These are phyloP conservation scores for Lentinula sp. DNA, from an alignment of 768 basidiomycete species.

Conservation along the genomic window DNA sequence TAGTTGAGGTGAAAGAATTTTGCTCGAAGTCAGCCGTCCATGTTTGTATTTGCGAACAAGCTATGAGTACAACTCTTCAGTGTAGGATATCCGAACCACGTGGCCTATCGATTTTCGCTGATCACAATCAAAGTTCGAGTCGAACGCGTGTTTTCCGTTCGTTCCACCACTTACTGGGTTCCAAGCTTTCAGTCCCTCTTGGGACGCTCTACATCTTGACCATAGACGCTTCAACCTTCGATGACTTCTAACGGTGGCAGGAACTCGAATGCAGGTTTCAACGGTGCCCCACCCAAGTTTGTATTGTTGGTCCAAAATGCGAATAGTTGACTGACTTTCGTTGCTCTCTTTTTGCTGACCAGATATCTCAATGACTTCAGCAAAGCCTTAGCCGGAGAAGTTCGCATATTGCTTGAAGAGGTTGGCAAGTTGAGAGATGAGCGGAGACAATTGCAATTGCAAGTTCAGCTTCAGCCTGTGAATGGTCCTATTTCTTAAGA, in stretches of 20 bases:
- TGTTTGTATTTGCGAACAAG: too few species aligned
- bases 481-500: background rate
- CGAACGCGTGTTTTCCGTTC: constrained; percentile 1
- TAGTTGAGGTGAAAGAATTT: too few species aligned
- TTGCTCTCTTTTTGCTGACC: background rate
- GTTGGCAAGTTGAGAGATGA: constrained; percentile 80
- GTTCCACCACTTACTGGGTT: background rate
- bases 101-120: background rate
- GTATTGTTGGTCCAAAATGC: background rate
- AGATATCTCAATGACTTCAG: constrained; percentile 80
- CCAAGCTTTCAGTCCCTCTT: background rate
- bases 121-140: background rate
- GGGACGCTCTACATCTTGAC: background rate
- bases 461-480: constrained; percentile 22
- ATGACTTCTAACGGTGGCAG: constrained; percentile 5
- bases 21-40: too few species aligned
- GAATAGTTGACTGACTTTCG: background rate
- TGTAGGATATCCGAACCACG: background rate
- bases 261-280: background rate
- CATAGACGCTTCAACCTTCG: background rate
- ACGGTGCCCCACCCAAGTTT: background rate
- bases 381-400: constrained; percentile 74
- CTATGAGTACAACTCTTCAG: too few species aligned
- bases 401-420: constrained; percentile 70
- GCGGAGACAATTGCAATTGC: constrained; percentile 71